Conservation (phyloP, 2,329 filamentous ascomycete species). For the Calonectria montana region DNA sequence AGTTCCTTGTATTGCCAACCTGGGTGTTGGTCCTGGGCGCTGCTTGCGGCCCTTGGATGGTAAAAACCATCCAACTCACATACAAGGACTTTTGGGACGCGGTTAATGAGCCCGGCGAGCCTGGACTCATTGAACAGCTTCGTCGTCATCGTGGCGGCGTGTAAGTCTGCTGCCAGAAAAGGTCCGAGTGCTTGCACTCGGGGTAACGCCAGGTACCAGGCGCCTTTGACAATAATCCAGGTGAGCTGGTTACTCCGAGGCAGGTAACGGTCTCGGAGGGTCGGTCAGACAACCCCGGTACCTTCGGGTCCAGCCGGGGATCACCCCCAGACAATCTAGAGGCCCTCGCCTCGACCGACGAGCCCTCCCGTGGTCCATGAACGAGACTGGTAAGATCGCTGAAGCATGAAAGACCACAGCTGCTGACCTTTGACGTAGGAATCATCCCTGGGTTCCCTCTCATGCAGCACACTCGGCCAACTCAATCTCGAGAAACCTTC, state of each 20-base stretch:
- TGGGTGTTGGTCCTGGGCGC: neutral
- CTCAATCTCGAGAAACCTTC: too few species aligned
- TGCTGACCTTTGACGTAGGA: neutral
- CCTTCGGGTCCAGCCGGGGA: neutral
- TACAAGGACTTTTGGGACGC: neutral
- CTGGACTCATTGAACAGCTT: neutral
- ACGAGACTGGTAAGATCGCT: too few species aligned
- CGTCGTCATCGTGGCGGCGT: neutral
- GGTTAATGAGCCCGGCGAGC: neutral
- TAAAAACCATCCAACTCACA: neutral
- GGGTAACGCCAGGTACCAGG: slow-evolving; percentile 4
- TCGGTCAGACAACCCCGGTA: neutral
- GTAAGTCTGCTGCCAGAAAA: slow-evolving; percentile 1
- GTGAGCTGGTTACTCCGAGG: neutral
- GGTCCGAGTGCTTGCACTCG: neutral
- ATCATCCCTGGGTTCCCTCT: neutral
- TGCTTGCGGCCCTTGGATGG: neutral
- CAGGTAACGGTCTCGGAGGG: neutral
- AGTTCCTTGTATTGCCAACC: neutral
- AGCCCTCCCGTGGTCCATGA: too few species aligned
- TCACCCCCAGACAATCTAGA: neutral
- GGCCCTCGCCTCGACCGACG: neutral
- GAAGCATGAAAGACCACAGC: neutral
- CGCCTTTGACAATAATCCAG: neutral
- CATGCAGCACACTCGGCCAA: too few species aligned